A percentile compares a stretch with the other conserved stretches of the same genome.
Evolutionary conservation across 345 rosid genomes (phyloP).

Genomic region (Capsella bursapastoris): DNA sequence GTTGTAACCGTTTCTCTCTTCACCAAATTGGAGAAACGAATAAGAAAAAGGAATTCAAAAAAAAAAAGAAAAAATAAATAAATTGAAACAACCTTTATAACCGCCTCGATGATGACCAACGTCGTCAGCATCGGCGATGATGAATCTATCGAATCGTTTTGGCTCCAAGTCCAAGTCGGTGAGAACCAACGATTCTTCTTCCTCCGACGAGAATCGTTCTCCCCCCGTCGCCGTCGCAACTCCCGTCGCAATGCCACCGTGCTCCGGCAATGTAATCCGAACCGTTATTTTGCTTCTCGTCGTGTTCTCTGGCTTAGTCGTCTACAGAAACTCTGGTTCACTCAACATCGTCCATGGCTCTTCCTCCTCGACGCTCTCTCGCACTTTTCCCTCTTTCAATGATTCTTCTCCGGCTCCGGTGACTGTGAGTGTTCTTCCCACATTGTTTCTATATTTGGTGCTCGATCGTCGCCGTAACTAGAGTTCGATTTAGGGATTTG

Average conservation of each 20-base stretch:
- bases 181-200: conserved; percentile 18
- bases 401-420: conserved; percentile 9
- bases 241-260: conserved; percentile 24
- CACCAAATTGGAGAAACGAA: not conserved
- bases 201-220: conserved; percentile 5
- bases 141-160: conserved; percentile 36
- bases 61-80: not conserved
- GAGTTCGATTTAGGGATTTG: conserved; percentile 21
- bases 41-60: not conserved
- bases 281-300: conserved; percentile 27
- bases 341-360: conserved; percentile 34
- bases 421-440: conserved; percentile 14
- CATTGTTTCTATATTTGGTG: not conserved
- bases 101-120: conserved; percentile 32
- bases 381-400: conserved; percentile 21
- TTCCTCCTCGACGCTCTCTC: conserved; percentile 36
- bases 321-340: conserved; percentile 45
- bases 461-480: not conserved
- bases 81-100: conserved; percentile 3
- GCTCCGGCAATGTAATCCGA: conserved; percentile 33
- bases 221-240: not conserved
- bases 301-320: conserved; percentile 38
- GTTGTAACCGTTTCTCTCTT: not conserved
- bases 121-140: conserved; percentile 24
- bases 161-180: conserved; percentile 27